Base-by-base conservation (phyloP, 2,329 filamentous ascomycete species). In the Apiospora sp. region DNA sequence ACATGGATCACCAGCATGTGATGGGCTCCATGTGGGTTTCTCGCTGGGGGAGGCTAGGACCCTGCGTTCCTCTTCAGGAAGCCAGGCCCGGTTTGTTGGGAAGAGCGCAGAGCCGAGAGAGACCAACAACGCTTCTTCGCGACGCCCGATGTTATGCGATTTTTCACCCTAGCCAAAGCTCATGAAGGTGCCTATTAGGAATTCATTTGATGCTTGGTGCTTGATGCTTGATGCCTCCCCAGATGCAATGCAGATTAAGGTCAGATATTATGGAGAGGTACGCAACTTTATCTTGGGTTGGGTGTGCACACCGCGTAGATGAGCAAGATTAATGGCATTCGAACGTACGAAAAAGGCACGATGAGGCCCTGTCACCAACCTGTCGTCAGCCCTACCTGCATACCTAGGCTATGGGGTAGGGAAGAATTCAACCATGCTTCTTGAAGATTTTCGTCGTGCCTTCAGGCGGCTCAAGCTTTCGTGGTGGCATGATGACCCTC, bases 61-160 rank as follows among this genome's bases (percentile, higher is more conserved):
- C 27, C 48, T 69, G 48, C 67, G 27, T 69, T 34, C 67, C 67
- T 49, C 30, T 69, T 69, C 44, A 69, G 67, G 67, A 69, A 68
- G n/a, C 27, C 44, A 48, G 44, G 34, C 44, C 67, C 67, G 67
- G 67, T 69, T 69, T 69, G 67, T 69, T 69, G 67, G 67, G 67
- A 69, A 49, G 67, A 49, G 67, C 58, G n/a, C 58, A 41, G 34
- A 64, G 30, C 58, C 58, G n/a, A 61, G 54, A 41, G n/a, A 37
- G 54, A 41, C 58, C 58, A 41, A 41, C 58, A 64, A 34, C 19
- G n/a, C 34, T 41, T 24, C 34, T 10, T 41, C 58, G 41, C 22
- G 34, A 64, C 41, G 58, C 34, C 58, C 34, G 58, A 41, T n/a
- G 10, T 41, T 41, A 64, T 64, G 58, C 34, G 30, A 41, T n/a